Percentiles rank a stretch among this genome's conserved stretches.
phyloP scores from a whole-genome alignment of 129 eudicot species.

The Dittrichia graveolens region DNA sequence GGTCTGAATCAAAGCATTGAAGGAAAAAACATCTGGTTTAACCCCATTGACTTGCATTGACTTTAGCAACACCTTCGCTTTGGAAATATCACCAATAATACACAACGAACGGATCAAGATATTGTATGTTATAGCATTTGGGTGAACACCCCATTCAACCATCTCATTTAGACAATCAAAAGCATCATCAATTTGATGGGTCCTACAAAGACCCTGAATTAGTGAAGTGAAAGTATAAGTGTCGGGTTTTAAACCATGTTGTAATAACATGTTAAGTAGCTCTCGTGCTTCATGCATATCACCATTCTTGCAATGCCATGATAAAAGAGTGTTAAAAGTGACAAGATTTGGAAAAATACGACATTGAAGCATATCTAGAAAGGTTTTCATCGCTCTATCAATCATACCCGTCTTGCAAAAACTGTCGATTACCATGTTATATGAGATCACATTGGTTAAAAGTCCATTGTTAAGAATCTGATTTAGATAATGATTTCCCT shows the following conservation, averaged over 20 bases:
- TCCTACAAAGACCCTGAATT: slow-evolving; percentile 77
- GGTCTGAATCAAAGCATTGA: slow-evolving; percentile 79
- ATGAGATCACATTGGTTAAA: slow-evolving; percentile 55
- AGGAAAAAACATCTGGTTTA: slow-evolving; percentile 69
- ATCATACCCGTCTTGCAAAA: slow-evolving; percentile 71
- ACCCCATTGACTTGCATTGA: slow-evolving; percentile 79
- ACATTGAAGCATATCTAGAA: slow-evolving; percentile 56
- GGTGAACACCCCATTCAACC: slow-evolving; percentile 77
- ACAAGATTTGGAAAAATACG: slow-evolving; percentile 69
- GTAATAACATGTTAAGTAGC: slow-evolving; percentile 65
- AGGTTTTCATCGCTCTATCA: slow-evolving; percentile 55
- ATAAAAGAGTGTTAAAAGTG: slow-evolving; percentile 74
- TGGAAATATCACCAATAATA: slow-evolving; percentile 55
- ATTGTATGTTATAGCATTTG: slow-evolving; percentile 74
- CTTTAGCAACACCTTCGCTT: slow-evolving; percentile 53
- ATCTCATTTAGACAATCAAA: slow-evolving; percentile 77
- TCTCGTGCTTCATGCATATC: slow-evolving; percentile 54
- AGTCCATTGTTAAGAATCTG: slow-evolving; percentile 50
- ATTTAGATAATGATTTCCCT: slow-evolving; percentile 58
- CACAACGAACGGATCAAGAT: slow-evolving; percentile 72
- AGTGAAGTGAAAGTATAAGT: slow-evolving; percentile 69
- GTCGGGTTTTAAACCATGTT: slow-evolving; percentile 68
- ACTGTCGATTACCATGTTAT: slow-evolving; percentile 82
- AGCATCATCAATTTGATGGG: slow-evolving; percentile 74
- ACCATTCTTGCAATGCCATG: slow-evolving; percentile 66